Evolutionary conservation across 495 filamentous ascomycete genomes (phyloP), one percentile per base, ranked within the genome.

Genomic region (Chlorociboria aeruginascens): DNA sequence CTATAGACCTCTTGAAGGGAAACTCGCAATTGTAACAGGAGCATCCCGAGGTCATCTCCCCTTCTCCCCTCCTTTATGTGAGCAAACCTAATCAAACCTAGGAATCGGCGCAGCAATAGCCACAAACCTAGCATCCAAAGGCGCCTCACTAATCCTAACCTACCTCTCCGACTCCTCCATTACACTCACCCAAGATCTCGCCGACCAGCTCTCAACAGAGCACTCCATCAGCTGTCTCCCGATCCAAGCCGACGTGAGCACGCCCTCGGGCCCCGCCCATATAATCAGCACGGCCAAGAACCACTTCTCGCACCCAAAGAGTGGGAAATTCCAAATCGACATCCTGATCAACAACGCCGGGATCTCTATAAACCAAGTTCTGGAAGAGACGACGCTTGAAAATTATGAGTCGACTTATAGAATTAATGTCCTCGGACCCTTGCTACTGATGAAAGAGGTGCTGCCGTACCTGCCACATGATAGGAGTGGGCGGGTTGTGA

Each of bases 321-420:
- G 56, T 6, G 48, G 49, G 8, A 52, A 49, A 20, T 76, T 89
- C 63, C 78, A 81, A 51, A 77, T 95, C 64, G 86, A 95, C 62
- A 86, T 95, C 54, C 64, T 94, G 25, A 69, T 95, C 68, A 93
- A 95, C 73, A 94, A 94, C 62, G 88, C 89, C 37, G 89, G 81
- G 47, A 68, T 90, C 8, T 70, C 78, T 1, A 59, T 57, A 28
- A 82, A 89, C 63, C 63, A 72, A 10, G 61, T 61, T 29, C 57
- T 95, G 6, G 73, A 79, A 46, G 69, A 79, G 44, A 55, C 79
- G 42, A 74, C 61, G 0, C 40, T 69, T 4, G 72, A 74, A 20
- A 73, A 86, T 42, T 94, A 88, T 66, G 66, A 78, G 37, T 67
- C 69, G 54, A 78, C 79, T 45, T 94, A 90, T 67, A 71, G 70